These are phyloP conservation scores for Yarrowia sp. DNA, from an alignment of 805 yeast species.

Conservation along the genomic window DNA sequence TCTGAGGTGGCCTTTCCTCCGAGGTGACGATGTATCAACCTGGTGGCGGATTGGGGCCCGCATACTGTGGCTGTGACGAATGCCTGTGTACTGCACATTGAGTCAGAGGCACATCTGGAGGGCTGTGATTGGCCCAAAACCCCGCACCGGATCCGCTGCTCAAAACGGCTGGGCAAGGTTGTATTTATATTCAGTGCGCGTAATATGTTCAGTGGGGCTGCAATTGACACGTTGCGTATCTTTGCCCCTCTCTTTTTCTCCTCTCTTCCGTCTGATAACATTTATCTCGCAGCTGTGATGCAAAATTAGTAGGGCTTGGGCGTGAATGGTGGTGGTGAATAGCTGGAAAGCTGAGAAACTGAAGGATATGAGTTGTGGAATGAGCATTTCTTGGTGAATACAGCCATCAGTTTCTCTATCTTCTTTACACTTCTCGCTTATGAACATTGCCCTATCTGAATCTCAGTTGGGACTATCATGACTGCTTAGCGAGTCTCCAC, in stretches of 20 bases:
- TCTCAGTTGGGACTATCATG: background rate
- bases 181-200: background rate
- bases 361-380: background rate
- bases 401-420: too few relatives aligned
- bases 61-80: background rate
- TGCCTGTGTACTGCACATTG: background rate
- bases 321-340: background rate
- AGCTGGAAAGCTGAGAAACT: background rate
- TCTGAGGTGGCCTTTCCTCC: background rate
- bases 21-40: background rate
- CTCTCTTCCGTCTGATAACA: background rate
- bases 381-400: too few relatives aligned
- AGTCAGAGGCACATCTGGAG: background rate
- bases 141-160: too few relatives aligned
- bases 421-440: too few relatives aligned
- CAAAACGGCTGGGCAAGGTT: background rate
- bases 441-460: too few relatives aligned
- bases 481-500: background rate
- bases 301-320: background rate
- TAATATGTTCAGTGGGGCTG: background rate
- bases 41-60: background rate
- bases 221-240: too few relatives aligned
- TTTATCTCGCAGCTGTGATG: constrained; percentile 13
- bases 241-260: background rate
- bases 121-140: background rate